phyloP scores from a whole-genome alignment of 768 basidiomycete genomes.

The Leucocoprinus birnbaumii region DNA sequence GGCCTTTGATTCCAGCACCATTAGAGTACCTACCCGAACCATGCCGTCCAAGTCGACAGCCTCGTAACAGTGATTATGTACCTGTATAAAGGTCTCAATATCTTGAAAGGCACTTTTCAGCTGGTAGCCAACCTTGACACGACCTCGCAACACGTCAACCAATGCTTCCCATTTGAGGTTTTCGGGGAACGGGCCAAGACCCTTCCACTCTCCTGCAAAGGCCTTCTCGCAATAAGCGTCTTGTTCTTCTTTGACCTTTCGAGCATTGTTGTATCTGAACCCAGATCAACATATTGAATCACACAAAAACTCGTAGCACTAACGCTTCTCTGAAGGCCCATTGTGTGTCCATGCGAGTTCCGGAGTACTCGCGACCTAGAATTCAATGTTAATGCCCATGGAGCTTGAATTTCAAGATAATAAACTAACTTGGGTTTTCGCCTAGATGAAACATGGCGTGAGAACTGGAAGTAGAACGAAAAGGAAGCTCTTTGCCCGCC shows the following conservation, averaged over 20 bases:
- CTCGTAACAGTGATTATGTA: conserved; percentile 57
- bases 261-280: conserved; percentile 56
- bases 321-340: conserved; percentile 65
- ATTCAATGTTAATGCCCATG: conserved; percentile 5
- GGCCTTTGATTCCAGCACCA: not conserved
- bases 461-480: not conserved
- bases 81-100: conserved; percentile 24
- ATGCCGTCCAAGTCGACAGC: conserved; percentile 71
- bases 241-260: conserved; percentile 58
- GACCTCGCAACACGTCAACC: conserved; percentile 74
- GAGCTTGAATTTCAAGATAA: not conserved
- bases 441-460: conserved; percentile 24
- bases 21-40: conserved; percentile 42
- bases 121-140: conserved; percentile 58
- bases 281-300: conserved; percentile 19
- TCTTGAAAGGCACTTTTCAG: not conserved
- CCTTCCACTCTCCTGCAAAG: conserved; percentile 41
- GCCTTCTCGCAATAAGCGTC: conserved; percentile 61
- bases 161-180: conserved; percentile 73
- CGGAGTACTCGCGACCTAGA: conserved; percentile 41
- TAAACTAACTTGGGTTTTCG: conserved; percentile 51
- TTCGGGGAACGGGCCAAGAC: conserved; percentile 56
- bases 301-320: conserved; percentile 11
- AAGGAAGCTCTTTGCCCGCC: too few relatives aligned
- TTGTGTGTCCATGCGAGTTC: conserved; percentile 60